Evolutionary conservation across 768 basidiomycete genomes (phyloP).

Genomic region (Fibroporia radiculosa): DNA sequence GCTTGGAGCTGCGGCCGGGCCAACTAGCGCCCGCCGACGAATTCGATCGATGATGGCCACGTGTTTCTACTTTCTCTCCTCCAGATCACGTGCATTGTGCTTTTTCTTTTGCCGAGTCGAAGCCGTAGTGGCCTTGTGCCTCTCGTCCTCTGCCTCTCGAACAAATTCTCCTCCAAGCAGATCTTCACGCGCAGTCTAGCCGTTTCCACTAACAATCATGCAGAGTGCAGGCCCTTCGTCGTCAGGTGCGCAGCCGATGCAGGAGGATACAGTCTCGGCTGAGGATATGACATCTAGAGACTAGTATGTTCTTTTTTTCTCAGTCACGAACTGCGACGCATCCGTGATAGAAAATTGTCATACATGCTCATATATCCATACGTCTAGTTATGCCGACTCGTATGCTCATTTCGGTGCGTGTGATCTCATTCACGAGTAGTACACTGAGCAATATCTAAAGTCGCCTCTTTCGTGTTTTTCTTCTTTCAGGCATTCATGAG

Average conservation of each 20-base stretch:
- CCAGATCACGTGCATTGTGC: conserved; percentile 7
- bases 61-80: too few relatives aligned
- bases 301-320: conserved; percentile 50
- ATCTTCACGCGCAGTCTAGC: neutral
- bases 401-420: conserved; percentile 84
- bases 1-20: neutral
- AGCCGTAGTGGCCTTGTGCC: neutral
- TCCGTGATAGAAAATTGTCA: too few relatives aligned
- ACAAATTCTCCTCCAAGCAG: conserved; percentile 1
- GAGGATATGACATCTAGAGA: conserved; percentile 69
- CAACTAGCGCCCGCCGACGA: too few relatives aligned
- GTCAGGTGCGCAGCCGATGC: conserved; percentile 14
- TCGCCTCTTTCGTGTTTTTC: neutral
- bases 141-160: conserved; percentile 1
- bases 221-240: conserved; percentile 23
- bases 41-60: too few relatives aligned
- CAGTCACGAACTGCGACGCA: too few relatives aligned
- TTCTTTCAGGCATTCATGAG: conserved; percentile 80
- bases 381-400: conserved; percentile 82
- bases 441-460: neutral
- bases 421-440: neutral
- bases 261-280: conserved; percentile 14
- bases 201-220: conserved; percentile 10
- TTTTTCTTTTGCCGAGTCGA: conserved; percentile 12
- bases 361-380: conserved; percentile 3